Evolutionary conservation across 2,329 filamentous ascomycete species (phyloP).

Genomic region (Cladophialophora immunda): DNA sequence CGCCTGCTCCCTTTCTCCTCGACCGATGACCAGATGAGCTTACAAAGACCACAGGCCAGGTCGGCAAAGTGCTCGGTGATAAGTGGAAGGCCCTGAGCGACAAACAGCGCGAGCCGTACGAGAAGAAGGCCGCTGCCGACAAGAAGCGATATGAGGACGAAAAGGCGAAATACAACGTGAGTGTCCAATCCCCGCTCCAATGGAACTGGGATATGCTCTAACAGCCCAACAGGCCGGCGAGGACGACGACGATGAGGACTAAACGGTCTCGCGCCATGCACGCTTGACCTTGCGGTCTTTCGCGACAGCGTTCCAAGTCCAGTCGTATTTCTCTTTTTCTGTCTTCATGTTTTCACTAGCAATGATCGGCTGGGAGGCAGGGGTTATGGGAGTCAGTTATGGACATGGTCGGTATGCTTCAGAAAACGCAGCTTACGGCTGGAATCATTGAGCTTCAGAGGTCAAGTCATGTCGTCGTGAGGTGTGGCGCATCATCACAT

Average conservation of each 20-base stretch:
- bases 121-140: slow-evolving; percentile 94
- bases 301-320: slow-evolving; percentile 25
- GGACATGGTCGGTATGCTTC: slow-evolving; percentile 33
- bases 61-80: slow-evolving; percentile 97
- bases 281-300: slow-evolving; percentile 12
- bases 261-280: slow-evolving; percentile 19
- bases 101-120: slow-evolving; percentile 91
- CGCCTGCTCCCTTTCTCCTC: slow-evolving; percentile 42
- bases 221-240: slow-evolving; percentile 10
- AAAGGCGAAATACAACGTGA: slow-evolving; percentile 90
- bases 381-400: slow-evolving; percentile 36
- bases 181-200: slow-evolving; percentile 6
- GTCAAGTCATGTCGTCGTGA: slow-evolving; percentile 10
- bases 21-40: slow-evolving; percentile 16
- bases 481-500: neutral
- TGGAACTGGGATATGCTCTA: neutral
- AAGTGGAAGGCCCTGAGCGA: slow-evolving; percentile 97
- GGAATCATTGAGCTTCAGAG: slow-evolving; percentile 25
- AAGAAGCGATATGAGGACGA: slow-evolving; percentile 99
- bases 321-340: slow-evolving; percentile 25
- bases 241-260: slow-evolving; percentile 35
- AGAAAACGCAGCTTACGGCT: slow-evolving; percentile 26
- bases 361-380: slow-evolving; percentile 35
- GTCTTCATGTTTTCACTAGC: slow-evolving; percentile 37
- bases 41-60: slow-evolving; percentile 70